These are phyloP conservation scores for Laetiporus sulphureus DNA, from an alignment of 1,284 basidiomycete genomes.

Conservation along the genomic window DNA sequence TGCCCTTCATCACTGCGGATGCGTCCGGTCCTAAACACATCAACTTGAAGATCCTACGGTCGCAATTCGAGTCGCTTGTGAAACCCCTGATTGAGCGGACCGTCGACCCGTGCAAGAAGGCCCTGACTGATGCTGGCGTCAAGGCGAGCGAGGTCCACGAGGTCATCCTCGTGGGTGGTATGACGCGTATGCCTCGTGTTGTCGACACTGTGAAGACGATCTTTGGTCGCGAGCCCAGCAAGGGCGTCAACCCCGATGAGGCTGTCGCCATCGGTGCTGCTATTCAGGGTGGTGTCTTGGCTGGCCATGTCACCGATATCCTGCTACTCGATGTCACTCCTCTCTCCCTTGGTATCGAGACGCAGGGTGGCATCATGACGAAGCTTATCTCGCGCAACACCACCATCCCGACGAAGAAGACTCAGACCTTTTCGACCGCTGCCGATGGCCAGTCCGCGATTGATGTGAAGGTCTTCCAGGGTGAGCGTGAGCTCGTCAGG, in stretches of 20 bases:
- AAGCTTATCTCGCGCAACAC: slow-evolving; percentile 95
- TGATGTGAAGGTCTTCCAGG: slow-evolving; percentile 97
- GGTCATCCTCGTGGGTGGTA: slow-evolving; percentile 97
- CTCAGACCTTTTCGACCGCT: slow-evolving; percentile 96
- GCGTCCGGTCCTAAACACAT: slow-evolving; percentile 95
- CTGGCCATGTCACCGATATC: slow-evolving; percentile 95
- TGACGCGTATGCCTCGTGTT: slow-evolving; percentile 97
- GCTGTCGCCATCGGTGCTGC: slow-evolving; percentile 96
- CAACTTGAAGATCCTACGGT: slow-evolving; percentile 84
- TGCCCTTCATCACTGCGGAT: slow-evolving; percentile 97
- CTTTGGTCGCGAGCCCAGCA: slow-evolving; percentile 93
- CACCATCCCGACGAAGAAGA: slow-evolving; percentile 99
- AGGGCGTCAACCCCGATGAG: slow-evolving; percentile 98
- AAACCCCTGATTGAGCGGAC: slow-evolving; percentile 83
- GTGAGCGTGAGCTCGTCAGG: slow-evolving; percentile 94
- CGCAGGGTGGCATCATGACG: slow-evolving; percentile 98
- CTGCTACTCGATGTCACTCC: slow-evolving; percentile 95
- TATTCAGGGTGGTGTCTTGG: slow-evolving; percentile 95
- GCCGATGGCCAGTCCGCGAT: slow-evolving; percentile 95
- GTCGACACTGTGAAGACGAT: slow-evolving; percentile 88
- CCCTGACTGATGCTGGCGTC: slow-evolving; percentile 84
- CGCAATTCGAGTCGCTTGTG: slow-evolving; percentile 88
- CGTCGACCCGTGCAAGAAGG: slow-evolving; percentile 97
- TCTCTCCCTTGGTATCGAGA: slow-evolving; percentile 92
- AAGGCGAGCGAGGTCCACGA: slow-evolving; percentile 93